Evolutionary conservation across 2,329 filamentous ascomycete genomes (phyloP).

Genomic region (Fusarium pininemorale): DNA sequence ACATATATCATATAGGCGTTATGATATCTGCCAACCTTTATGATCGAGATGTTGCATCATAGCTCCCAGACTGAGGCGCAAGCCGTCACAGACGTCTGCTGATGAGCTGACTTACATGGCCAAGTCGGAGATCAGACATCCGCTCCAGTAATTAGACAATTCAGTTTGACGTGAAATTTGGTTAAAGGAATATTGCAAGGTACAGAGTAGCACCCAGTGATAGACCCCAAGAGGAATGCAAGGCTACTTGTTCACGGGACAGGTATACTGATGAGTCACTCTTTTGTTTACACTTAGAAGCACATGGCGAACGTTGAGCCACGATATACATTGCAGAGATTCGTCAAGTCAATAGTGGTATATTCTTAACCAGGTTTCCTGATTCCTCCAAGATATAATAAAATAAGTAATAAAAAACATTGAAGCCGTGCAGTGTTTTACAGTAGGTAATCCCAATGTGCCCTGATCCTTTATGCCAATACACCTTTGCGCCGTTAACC

Average conservation of each 20-base stretch:
- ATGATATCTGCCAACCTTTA: neutral
- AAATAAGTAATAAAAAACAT: neutral
- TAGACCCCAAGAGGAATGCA: neutral
- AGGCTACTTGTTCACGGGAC: too few species aligned
- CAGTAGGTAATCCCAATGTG: neutral
- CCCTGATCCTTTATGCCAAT: neutral
- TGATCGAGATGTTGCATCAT: neutral
- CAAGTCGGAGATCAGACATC: neutral
- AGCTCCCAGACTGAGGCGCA: neutral
- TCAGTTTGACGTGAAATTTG: neutral
- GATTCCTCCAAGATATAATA: neutral
- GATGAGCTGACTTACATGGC: neutral
- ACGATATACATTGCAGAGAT: neutral
- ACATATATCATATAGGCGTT: neutral
- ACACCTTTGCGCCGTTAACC: constrained; percentile 12
- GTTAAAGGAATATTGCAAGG: neutral
- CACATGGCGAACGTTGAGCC: neutral
- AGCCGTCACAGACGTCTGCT: neutral
- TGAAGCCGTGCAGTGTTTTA: neutral
- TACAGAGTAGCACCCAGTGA: neutral
- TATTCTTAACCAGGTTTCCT: neutral
- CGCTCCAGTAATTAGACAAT: neutral
- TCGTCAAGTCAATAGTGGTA: neutral
- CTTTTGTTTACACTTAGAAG: neutral
- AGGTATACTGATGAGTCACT: neutral